phyloP scores from a whole-genome alignment of 2,329 filamentous ascomycete species.

The Tolypocladium tropicale region DNA sequence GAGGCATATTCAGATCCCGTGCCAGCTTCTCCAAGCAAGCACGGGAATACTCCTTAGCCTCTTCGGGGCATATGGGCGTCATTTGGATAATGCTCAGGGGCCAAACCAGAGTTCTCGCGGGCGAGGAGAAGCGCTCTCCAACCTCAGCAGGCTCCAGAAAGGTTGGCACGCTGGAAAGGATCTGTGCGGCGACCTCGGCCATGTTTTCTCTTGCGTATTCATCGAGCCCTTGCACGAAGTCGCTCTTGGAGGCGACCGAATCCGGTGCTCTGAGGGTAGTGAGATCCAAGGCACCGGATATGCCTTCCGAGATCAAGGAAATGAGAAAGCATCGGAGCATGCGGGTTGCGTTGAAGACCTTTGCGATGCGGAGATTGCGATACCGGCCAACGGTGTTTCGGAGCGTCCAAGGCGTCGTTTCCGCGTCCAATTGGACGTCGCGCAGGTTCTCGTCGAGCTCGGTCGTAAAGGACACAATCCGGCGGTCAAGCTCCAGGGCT shows the following conservation, averaged over 20 bases:
- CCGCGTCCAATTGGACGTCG: slow-evolving; percentile 1
- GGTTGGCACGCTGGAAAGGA: slow-evolving; percentile 11
- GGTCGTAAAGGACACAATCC: slow-evolving; percentile 3
- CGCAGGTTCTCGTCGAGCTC: not conserved
- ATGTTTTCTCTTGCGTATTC: slow-evolving; percentile 6
- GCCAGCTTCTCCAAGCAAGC: slow-evolving; percentile 10
- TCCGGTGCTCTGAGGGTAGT: not conserved
- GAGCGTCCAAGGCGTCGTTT: slow-evolving; percentile 7
- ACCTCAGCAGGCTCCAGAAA: slow-evolving; percentile 6
- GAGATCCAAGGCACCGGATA: not conserved
- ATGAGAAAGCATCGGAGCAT: slow-evolving; percentile 14
- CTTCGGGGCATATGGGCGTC: slow-evolving; percentile 2
- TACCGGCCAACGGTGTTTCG: slow-evolving; percentile 8
- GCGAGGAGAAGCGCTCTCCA: slow-evolving; percentile 8
- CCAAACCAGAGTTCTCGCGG: slow-evolving; percentile 13
- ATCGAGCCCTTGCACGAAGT: slow-evolving; percentile 1
- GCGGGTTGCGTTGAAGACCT: slow-evolving; percentile 15
- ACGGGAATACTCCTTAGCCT: slow-evolving; percentile 5
- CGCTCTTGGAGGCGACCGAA: not conserved
- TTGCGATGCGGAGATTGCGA: slow-evolving; percentile 8
- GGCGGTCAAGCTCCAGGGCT: slow-evolving; percentile 9
- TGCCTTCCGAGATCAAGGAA: slow-evolving; percentile 6
- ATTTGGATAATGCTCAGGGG: slow-evolving; percentile 11
- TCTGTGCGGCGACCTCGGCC: slow-evolving; percentile 7
- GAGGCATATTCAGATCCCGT: slow-evolving; percentile 11